phyloP scores from a whole-genome alignment of 2,329 filamentous ascomycete genomes.

The Paraphoma chrysanthemicola region DNA sequence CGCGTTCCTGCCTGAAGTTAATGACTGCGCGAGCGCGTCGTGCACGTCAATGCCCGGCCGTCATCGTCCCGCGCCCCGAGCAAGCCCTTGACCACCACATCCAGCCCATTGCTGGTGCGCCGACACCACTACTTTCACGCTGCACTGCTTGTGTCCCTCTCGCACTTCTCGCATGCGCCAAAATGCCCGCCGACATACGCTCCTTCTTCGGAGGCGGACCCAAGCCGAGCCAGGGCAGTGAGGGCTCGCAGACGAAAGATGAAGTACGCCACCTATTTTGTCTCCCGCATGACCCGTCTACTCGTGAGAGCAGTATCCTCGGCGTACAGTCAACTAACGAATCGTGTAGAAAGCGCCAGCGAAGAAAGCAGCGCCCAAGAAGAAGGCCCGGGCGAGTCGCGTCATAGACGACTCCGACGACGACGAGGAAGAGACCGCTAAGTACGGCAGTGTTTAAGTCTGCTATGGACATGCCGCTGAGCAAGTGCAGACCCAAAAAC shows the following conservation, averaged over 20 bases:
- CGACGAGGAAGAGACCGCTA: conserved; percentile 58
- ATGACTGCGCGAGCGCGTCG: conserved; percentile 33
- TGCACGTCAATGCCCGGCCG: conserved; percentile 19
- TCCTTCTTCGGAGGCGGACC: conserved; percentile 90
- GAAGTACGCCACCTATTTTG: conserved; percentile 30
- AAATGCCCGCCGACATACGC: conserved; percentile 87
- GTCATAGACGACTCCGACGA: conserved; percentile 75
- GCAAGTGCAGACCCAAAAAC: conserved; percentile 43
- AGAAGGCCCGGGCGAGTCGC: conserved; percentile 47
- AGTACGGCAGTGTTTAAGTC: conserved; percentile 21
- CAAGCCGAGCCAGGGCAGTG: conserved; percentile 57
- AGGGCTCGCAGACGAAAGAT: conserved; percentile 39
- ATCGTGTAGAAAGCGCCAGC: conserved; percentile 8
- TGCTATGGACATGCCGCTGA: conserved; percentile 28
- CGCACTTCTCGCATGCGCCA: not conserved
- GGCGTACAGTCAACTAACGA: not conserved
- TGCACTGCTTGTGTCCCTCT: too few relatives aligned
- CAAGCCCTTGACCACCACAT: conserved; percentile 1
- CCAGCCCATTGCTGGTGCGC: conserved; percentile 4
- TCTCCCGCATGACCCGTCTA: not conserved
- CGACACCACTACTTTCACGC: not conserved
- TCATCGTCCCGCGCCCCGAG: not conserved
- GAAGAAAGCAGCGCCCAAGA: conserved; percentile 51
- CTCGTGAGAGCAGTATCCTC: not conserved
- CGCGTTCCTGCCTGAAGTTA: conserved; percentile 4